Evolutionary conservation across 2,329 filamentous ascomycete genomes (phyloP).

Genomic region (Fusarium agapanthi): DNA sequence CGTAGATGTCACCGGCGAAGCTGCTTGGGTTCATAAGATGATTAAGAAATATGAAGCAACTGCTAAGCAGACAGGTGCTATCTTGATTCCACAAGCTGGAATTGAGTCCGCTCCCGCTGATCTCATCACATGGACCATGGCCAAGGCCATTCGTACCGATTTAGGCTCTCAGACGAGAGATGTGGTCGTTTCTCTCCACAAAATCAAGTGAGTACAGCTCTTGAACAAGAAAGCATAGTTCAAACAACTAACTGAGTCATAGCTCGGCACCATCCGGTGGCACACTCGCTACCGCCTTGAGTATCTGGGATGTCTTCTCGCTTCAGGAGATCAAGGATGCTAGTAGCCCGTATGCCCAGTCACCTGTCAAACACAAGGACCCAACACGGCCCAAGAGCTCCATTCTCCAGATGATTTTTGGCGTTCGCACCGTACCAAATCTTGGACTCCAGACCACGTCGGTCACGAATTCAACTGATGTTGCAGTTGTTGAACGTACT

Average conservation of each 20-base stretch:
- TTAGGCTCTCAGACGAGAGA: conserved; percentile 61
- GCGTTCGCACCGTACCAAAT: conserved; percentile 57
- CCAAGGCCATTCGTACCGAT: conserved; percentile 59
- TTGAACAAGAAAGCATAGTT: not conserved
- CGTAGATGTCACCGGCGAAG: conserved; percentile 69
- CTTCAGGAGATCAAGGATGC: conserved; percentile 57
- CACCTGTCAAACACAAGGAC: conserved; percentile 60
- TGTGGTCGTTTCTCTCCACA: conserved; percentile 61
- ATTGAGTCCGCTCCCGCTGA: conserved; percentile 71
- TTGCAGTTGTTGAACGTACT: conserved; percentile 65
- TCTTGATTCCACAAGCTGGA: conserved; percentile 69
- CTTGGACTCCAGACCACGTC: conserved; percentile 67
- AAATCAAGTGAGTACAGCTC: conserved; percentile 47
- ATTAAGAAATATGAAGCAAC: conserved; percentile 64
- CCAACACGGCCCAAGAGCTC: conserved; percentile 39
- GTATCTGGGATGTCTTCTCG: conserved; percentile 62
- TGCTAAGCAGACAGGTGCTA: conserved; percentile 63
- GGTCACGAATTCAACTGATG: conserved; percentile 59
- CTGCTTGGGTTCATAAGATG: conserved; percentile 67
- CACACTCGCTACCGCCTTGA: conserved; percentile 73
- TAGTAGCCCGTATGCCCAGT: conserved; percentile 63
- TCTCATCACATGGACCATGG: conserved; percentile 63
- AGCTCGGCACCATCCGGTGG: conserved; percentile 65
- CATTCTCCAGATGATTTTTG: conserved; percentile 58
- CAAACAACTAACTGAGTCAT: conserved; percentile 6